Conservation (phyloP, 306 rosid genomes). For the Cicer chorassanicum region DNA sequence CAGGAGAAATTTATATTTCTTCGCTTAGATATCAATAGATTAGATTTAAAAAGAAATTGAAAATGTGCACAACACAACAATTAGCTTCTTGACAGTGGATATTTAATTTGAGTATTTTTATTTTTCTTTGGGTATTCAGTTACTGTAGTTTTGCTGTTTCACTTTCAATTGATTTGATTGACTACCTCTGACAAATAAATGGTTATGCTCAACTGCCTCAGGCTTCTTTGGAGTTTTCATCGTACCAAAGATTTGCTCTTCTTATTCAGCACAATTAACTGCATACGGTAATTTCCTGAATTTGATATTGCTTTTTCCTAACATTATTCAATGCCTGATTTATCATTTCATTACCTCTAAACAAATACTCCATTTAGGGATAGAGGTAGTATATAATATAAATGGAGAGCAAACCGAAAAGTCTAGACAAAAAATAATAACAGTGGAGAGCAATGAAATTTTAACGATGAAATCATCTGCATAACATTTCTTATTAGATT, state of each 20-base stretch:
- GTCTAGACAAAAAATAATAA: too few species aligned
- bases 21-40: too few species aligned
- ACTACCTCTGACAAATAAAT: conserved; percentile 53
- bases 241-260: conserved; percentile 76
- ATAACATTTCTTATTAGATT: too few species aligned
- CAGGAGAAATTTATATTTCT: too few species aligned
- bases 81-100: too few species aligned
- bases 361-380: too few species aligned
- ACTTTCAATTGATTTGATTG: background rate
- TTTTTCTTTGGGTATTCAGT: background rate
- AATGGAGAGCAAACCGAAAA: too few species aligned
- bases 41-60: too few species aligned
- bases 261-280: conserved; percentile 71
- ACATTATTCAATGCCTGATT: background rate
- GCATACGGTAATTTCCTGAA: conserved; percentile 69
- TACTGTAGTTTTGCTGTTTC: background rate
- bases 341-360: background rate
- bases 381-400: too few species aligned
- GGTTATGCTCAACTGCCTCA: conserved; percentile 50
- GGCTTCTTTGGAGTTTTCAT: conserved; percentile 90
- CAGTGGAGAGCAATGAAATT: too few species aligned
- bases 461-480: too few species aligned
- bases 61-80: too few species aligned
- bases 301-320: conserved; percentile 3
- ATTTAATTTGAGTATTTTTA: background rate